These are phyloP conservation scores for Eucalyptus albens DNA, from an alignment of 345 rosid species.

Conservation along the genomic window DNA sequence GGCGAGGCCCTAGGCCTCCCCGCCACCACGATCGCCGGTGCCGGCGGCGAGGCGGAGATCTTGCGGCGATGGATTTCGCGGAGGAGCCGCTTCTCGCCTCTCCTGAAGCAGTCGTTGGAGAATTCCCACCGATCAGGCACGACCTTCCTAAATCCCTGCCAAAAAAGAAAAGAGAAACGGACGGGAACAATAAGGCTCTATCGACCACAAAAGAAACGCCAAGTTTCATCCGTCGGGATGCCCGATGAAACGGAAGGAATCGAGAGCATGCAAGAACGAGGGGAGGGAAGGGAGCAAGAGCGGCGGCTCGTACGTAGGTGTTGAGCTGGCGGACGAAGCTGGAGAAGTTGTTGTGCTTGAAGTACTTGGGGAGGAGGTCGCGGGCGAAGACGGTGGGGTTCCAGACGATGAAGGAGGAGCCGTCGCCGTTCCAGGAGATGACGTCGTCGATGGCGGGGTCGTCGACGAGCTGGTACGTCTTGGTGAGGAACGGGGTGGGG, in stretches of 20 bases:
- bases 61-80: constrained; percentile 80
- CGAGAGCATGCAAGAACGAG: background rate
- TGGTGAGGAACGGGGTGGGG: constrained; percentile 79
- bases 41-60: constrained; percentile 1
- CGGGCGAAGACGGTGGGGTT: constrained; percentile 72
- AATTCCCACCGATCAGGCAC: constrained; percentile 96
- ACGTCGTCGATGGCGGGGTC: constrained; percentile 55
- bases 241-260: background rate
- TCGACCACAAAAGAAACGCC: background rate
- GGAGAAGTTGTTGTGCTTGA: constrained; percentile 89
- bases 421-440: constrained; percentile 83
- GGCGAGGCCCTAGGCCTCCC: constrained; percentile 24
- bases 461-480: constrained; percentile 71
- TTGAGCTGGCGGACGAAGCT: constrained; percentile 94
- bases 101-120: constrained; percentile 56
- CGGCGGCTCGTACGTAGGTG: constrained; percentile 42
- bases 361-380: constrained; percentile 72
- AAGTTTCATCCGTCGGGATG: background rate
- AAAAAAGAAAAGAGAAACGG: background rate
- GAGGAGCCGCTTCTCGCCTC: constrained; percentile 61
- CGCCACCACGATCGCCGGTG: background rate
- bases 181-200: background rate
- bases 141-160: constrained; percentile 71
- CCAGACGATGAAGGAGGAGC: constrained; percentile 76
- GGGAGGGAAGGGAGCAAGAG: background rate